Evolutionary conservation across 169 alveolate species (phyloP).

Genomic region (Plasmodium reichenowi): DNA sequence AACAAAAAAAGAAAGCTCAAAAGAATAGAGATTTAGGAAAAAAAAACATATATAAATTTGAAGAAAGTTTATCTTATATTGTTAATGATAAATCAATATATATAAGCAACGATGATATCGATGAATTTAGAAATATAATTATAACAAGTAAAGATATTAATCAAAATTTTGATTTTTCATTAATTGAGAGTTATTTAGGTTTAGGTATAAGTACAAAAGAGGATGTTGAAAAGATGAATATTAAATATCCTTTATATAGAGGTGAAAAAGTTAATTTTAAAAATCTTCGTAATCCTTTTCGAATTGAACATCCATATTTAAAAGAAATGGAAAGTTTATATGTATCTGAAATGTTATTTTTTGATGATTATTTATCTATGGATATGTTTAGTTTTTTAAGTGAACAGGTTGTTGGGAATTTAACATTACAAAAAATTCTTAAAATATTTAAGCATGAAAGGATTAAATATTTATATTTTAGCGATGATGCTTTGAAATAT

Average conservation of each 20-base stretch:
- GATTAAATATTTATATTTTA: slow-evolving; percentile 9
- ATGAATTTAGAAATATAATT: slow-evolving; percentile 10
- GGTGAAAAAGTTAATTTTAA: slow-evolving; percentile 22
- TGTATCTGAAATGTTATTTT: slow-evolving; percentile 3
- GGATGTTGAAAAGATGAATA: neutral
- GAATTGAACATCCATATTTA: neutral
- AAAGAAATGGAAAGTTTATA: neutral
- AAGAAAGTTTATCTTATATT: neutral
- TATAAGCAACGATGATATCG: neutral
- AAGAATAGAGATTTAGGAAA: slow-evolving; percentile 2
- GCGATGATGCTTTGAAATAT: neutral
- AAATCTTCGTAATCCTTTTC: slow-evolving; percentile 19
- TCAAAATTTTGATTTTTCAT: neutral
- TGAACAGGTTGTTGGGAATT: slow-evolving; percentile 6
- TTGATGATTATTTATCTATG: slow-evolving; percentile 3
- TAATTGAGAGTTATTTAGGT: neutral
- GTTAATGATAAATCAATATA: neutral
- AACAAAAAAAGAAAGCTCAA: neutral
- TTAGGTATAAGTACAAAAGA: neutral
- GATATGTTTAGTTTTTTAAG: slow-evolving; percentile 12
- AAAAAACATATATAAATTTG: slow-evolving; percentile 1
- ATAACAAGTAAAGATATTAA: neutral
- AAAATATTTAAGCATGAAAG: neutral
- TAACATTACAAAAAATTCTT: slow-evolving; percentile 7
- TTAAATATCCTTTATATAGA: slow-evolving; percentile 20